Evolutionary conservation across 2,329 filamentous ascomycete species (phyloP), one percentile per base, ranked within the genome.

Genomic region (Aspergillus eucalypticola): DNA sequence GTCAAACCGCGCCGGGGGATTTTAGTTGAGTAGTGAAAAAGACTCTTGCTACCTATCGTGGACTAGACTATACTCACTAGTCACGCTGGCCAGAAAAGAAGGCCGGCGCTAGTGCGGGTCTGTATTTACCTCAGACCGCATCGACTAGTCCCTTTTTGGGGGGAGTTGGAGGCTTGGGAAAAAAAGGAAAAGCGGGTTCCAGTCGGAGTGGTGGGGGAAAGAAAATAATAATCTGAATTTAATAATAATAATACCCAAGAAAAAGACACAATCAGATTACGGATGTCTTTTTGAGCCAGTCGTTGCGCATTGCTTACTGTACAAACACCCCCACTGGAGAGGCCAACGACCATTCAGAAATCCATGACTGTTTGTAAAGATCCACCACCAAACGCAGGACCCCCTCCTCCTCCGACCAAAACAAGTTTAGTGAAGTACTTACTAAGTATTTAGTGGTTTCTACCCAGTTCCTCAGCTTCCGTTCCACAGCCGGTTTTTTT

Each of bases 201-300:
- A 56, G 62, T 67, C 63, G 60, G 25, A 54, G 64, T 61, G 60
- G 62, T 52, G 56, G 56, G 44, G 44, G 54, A 55, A 55, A 54
- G 51, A 23, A 21, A 39, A 55, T 11, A 58, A 46, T 54, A 32
- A 52, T 27, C 2, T 8, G 25, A 27, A 27, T 27, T 27, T 8
- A 27, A 27, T 27, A 27, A 27, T 27, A n/a, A 41, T 51, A 11
- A 29, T 29, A 29, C 25, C 25, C 11, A 35, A 15, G 32, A 35
- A 35, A 35, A 35, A 35, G 32, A 35, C 32, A 35, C 32, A 35
- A 35, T 35, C 32, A 35, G 32, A 35, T 35, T 35, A 35, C 32
- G 32, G 32, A n/a, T 55, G 38, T 49, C 52, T 23, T 29, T 56
- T 41, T 41, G 35, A 32, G 42, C 65, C 65, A 65, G 60, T 66